These are phyloP conservation scores for Graphium sp. DNA, from an alignment of 2,329 filamentous ascomycete species.

Conservation along the genomic window DNA sequence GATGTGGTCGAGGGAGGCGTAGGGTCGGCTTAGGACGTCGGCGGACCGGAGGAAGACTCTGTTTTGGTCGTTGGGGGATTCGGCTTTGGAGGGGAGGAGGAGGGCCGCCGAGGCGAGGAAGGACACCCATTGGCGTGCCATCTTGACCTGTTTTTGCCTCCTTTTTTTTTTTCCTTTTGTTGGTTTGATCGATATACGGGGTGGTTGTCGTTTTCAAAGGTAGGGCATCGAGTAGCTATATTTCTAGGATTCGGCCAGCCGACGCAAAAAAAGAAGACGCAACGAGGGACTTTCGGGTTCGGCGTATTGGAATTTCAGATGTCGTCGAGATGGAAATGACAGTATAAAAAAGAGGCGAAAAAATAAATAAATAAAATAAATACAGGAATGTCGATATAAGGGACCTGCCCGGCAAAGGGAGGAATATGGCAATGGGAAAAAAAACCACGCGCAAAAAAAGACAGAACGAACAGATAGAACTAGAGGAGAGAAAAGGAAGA, in stretches of 20 bases:
- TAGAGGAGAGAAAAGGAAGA: slow-evolving; percentile 3
- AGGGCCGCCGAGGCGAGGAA: slow-evolving; percentile 6
- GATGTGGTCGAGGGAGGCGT: slow-evolving; percentile 2
- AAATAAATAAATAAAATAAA: slow-evolving; percentile 2
- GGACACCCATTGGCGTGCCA: slow-evolving; percentile 6
- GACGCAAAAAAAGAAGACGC: not conserved
- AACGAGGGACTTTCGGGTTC: not conserved
- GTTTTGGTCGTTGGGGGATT: slow-evolving; percentile 2
- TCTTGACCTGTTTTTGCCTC: not conserved
- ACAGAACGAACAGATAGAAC: not conserved
- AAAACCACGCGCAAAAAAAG: slow-evolving; percentile 3
- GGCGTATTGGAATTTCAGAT: not conserved
- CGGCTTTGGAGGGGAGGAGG: slow-evolving; percentile 4
- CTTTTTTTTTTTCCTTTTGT: not conserved
- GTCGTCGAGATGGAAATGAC: not conserved
- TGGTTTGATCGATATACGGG: slow-evolving; percentile 1
- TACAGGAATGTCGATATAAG: too few species aligned
- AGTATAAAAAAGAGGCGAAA: slow-evolving; percentile 2
- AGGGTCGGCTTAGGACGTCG: slow-evolving; percentile 5
- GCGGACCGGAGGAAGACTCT: slow-evolving; percentile 3
- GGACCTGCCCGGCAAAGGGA: too few species aligned
- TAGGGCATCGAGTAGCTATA: too few species aligned
- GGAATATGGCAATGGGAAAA: too few species aligned
- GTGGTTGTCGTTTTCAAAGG: too few species aligned
- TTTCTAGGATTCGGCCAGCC: too few species aligned